Conservation (phyloP, 352 stramenopile genomes). For the Phytophthora aleatoria region DNA sequence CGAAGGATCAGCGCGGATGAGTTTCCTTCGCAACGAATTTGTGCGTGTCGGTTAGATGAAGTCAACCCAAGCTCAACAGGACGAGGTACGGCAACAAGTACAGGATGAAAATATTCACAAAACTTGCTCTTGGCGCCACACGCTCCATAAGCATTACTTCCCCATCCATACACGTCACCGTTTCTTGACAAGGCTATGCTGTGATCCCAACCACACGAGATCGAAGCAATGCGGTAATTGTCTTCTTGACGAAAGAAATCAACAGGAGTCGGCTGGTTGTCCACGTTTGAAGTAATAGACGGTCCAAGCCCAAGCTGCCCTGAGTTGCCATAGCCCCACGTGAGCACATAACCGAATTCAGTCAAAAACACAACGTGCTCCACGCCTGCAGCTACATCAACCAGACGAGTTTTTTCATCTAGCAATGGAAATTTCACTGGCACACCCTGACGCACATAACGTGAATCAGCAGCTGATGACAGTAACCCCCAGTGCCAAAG, state of each 20-base stretch:
- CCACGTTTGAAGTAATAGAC: constrained; percentile 15
- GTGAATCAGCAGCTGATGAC: constrained; percentile 13
- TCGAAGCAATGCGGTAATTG: constrained; percentile 16
- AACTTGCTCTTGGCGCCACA: constrained; percentile 54
- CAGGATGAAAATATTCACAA: constrained; percentile 45
- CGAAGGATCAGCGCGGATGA: constrained; percentile 24
- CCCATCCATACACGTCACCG: constrained; percentile 39
- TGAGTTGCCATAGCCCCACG: constrained; percentile 38
- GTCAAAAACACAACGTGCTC: constrained; percentile 41
- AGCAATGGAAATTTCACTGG: constrained; percentile 29
- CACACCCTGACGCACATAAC: constrained; percentile 25
- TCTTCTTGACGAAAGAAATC: constrained; percentile 30
- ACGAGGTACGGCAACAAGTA: constrained; percentile 35
- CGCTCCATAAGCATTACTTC: constrained; percentile 41
- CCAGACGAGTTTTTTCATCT: constrained; percentile 15
- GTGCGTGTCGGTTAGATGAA: neutral
- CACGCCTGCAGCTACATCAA: constrained; percentile 33
- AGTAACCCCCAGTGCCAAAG: constrained; percentile 48
- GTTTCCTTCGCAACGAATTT: constrained; percentile 30
- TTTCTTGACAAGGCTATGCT: constrained; percentile 33
- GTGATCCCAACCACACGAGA: constrained; percentile 47
- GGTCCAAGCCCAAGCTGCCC: constrained; percentile 47
- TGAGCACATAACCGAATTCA: constrained; percentile 34
- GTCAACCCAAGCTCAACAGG: neutral
- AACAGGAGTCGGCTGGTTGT: constrained; percentile 22